Evolutionary conservation across 768 basidiomycete species (phyloP), one percentile per base, ranked within the genome.

Genomic region (Xerocomellus amylosporus): DNA sequence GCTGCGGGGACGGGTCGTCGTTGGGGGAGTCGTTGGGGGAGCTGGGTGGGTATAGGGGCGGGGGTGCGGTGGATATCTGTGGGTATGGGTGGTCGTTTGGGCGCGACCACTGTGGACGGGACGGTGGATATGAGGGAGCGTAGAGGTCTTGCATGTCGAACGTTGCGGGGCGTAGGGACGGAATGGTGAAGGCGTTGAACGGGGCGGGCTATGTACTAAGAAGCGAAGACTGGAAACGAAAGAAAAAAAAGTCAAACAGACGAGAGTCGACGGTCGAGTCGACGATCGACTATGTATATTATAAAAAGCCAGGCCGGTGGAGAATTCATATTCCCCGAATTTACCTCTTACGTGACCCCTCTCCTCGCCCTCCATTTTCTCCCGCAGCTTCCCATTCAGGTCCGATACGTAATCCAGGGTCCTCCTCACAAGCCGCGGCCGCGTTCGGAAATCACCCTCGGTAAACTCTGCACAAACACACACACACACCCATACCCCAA

Each of bases 141-240:
- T 74, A 78, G 74, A 78, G 73, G 73, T 77, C 77, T 61, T 77
- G 75, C 73, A 73, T 76, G 73, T 71, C 69, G 68, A 70, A 71
- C 64, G 74, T 70, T 59, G 73, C 71, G 39, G 73, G 69, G 70
- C 68, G 70, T 68, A 72, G 70, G 68, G 72, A 73, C 70, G 68
- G 71, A 71, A 66, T 65, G 70, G 64, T 64, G 71, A 64, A 64
- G 51, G 61, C 59, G 65, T 74, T 53, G 55, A 71, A 65, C 49
- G 57, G 58, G 45, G 17, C 49, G 65, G 63, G 68, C 63, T 70
- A 68, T 68, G 64, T 65, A 64, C 64, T 56, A 64, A 61, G 60
- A 67, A 64, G 68, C 72, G 66, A 66, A 62, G 55, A 61, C 73
- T 66, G 62, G 56, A 62, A 67, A 65, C 53, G 61, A 64, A 53